Evolutionary conservation across 1,139 yeast species (phyloP).

Genomic region (Pichia sp.): DNA sequence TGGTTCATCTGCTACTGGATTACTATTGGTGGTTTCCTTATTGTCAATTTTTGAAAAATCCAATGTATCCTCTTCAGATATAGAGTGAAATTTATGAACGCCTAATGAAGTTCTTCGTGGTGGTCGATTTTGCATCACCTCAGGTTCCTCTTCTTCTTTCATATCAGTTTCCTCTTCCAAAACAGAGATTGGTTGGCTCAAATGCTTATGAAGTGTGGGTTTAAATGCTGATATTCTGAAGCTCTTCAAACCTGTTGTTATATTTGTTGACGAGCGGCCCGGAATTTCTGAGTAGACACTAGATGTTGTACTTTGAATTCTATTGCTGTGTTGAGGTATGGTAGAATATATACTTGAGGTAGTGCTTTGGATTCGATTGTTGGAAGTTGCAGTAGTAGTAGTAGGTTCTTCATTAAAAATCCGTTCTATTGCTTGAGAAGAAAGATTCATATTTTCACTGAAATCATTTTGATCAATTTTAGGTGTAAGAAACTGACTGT

Average conservation of each 20-base stretch:
- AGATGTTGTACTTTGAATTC: constrained; percentile 12
- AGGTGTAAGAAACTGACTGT: constrained; percentile 6
- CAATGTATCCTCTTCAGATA: constrained; percentile 10
- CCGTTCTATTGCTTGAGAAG: constrained; percentile 4
- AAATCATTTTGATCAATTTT: background rate
- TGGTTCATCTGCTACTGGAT: background rate
- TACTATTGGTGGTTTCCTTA: background rate
- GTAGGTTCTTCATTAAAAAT: constrained; percentile 3
- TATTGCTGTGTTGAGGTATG: constrained; percentile 5
- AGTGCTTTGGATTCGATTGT: constrained; percentile 8
- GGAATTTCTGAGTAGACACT: constrained; percentile 16
- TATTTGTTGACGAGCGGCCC: background rate
- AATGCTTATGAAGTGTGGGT: constrained; percentile 8
- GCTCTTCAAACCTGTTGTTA: constrained; percentile 6
- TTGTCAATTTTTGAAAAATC: constrained; percentile 2
- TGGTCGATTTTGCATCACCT: background rate
- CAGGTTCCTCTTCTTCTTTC: background rate
- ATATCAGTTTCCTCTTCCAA: constrained; percentile 1
- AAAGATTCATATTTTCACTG: constrained; percentile 7
- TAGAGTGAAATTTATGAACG: constrained; percentile 6
- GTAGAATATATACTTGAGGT: constrained; percentile 14
- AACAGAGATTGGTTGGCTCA: constrained; percentile 5
- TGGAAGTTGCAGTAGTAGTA: background rate
- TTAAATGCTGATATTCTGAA: constrained; percentile 11
- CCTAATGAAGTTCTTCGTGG: background rate